phyloP scores from a whole-genome alignment of 768 basidiomycete species.

The Termitomyces sp. region DNA sequence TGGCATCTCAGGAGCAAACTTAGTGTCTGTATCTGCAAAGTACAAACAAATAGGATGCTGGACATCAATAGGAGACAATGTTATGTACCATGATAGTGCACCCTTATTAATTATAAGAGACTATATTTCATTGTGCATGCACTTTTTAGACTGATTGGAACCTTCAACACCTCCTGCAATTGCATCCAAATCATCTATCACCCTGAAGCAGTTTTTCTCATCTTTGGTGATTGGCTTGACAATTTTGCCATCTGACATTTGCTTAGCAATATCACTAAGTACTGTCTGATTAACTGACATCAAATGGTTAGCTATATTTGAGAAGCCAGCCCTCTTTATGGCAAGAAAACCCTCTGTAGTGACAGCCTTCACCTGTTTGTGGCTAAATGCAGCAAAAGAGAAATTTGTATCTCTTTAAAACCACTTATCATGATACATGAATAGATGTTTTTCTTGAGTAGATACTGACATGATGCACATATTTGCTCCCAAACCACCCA shows the following conservation, averaged over 20 bases:
- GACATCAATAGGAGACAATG: constrained; percentile 27
- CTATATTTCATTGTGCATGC: constrained; percentile 30
- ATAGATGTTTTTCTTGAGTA: constrained; percentile 21
- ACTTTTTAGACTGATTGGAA: constrained; percentile 25
- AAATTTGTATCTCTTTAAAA: constrained; percentile 19
- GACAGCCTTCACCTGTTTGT: constrained; percentile 32
- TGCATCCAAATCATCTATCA: constrained; percentile 32
- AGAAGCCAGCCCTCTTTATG: constrained; percentile 23
- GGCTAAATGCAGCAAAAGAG: constrained; percentile 37
- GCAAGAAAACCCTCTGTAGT: constrained; percentile 25
- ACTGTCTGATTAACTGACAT: no score
- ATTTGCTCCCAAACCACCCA: constrained; percentile 19
- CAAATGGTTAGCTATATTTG: constrained; percentile 14
- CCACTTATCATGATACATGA: constrained; percentile 37
- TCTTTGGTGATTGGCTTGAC: constrained; percentile 23
- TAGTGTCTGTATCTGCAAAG: constrained; percentile 19
- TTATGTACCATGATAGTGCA: constrained; percentile 33
- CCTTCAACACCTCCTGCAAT: constrained; percentile 30
- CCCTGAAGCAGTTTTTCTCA: constrained; percentile 31
- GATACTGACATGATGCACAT: constrained; percentile 13
- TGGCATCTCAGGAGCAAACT: background rate
- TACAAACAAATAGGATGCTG: constrained; percentile 32
- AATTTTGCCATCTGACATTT: constrained; percentile 21
- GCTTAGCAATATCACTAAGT: background rate
- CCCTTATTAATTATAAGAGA: constrained; percentile 21